phyloP scores from a whole-genome alignment of 164 flowering plant species.

The Nelumbo lutea region DNA sequence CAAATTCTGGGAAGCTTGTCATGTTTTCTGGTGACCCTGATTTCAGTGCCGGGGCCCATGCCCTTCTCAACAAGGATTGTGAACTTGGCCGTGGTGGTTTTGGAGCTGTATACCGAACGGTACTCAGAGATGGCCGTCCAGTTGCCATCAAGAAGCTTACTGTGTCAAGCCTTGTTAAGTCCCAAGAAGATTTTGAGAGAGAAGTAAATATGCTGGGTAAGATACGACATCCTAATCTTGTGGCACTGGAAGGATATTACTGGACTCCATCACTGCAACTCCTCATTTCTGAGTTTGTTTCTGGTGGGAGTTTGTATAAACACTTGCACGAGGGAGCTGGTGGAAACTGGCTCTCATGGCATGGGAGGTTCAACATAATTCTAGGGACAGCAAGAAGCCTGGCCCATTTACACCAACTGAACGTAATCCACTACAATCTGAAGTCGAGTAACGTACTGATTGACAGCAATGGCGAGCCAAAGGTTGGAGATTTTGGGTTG shows the following conservation, averaged over 20 bases:
- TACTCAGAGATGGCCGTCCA: constrained; percentile 62
- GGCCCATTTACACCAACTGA: constrained; percentile 65
- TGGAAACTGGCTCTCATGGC: constrained; percentile 61
- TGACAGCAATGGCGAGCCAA: constrained; percentile 59
- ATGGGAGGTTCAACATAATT: constrained; percentile 66
- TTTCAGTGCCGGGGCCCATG: constrained; percentile 71
- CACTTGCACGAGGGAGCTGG: constrained; percentile 65
- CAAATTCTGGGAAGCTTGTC: constrained; percentile 83
- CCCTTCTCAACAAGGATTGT: constrained; percentile 80
- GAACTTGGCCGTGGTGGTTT: constrained; percentile 97
- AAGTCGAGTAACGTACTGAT: constrained; percentile 79
- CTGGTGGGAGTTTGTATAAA: constrained; percentile 68
- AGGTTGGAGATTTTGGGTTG: constrained; percentile 83
- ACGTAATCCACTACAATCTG: constrained; percentile 76
- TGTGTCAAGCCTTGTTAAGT: constrained; percentile 74
- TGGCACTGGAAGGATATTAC: constrained; percentile 82
- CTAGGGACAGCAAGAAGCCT: constrained; percentile 80
- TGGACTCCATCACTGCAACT: constrained; percentile 93
- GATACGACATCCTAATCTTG: constrained; percentile 66
- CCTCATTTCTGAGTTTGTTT: constrained; percentile 67
- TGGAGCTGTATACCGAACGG: constrained; percentile 78
- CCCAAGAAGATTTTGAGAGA: constrained; percentile 83
- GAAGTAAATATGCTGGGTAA: constrained; percentile 79
- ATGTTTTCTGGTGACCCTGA: constrained; percentile 90
- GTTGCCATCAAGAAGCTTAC: constrained; percentile 91